These are phyloP conservation scores for Saccharum officinarum DNA, from an alignment of 176 grass and related monocot species.

Conservation along the genomic window DNA sequence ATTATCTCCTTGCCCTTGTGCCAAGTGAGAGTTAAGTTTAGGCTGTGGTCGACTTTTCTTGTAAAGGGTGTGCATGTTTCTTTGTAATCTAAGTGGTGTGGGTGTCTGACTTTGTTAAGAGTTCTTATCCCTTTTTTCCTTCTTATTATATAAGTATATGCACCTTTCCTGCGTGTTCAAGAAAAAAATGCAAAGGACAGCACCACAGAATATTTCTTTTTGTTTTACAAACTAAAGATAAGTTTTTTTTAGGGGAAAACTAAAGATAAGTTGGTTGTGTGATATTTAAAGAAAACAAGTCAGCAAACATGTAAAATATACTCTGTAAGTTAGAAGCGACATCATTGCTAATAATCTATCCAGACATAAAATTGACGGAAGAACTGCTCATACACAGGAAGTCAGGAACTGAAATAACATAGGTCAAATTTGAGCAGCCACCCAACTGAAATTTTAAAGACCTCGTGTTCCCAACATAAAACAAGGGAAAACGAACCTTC, in stretches of 20 bases:
- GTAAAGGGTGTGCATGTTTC: background rate
- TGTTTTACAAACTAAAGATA: background rate
- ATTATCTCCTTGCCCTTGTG: background rate
- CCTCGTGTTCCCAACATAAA: background rate
- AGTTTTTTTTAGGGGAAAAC: background rate
- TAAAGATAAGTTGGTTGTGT: background rate
- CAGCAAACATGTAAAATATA: background rate
- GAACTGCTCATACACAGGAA: background rate
- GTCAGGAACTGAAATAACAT: background rate
- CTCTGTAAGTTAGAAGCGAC: background rate
- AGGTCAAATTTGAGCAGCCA: background rate
- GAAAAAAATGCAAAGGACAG: background rate
- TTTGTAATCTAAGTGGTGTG: background rate
- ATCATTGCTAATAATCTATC: background rate
- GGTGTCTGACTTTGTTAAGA: background rate
- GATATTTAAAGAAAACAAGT: constrained; percentile 2
- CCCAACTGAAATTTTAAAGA: background rate
- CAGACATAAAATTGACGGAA: background rate
- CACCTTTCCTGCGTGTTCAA: background rate
- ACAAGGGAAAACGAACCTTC: constrained; percentile 2
- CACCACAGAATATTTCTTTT: background rate
- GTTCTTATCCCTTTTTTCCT: background rate
- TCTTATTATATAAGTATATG: background rate
- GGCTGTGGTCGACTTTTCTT: background rate
- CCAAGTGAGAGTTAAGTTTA: background rate